Base-by-base conservation (phyloP, 2,329 filamentous ascomycete species). In the Diaporthe batatas region DNA sequence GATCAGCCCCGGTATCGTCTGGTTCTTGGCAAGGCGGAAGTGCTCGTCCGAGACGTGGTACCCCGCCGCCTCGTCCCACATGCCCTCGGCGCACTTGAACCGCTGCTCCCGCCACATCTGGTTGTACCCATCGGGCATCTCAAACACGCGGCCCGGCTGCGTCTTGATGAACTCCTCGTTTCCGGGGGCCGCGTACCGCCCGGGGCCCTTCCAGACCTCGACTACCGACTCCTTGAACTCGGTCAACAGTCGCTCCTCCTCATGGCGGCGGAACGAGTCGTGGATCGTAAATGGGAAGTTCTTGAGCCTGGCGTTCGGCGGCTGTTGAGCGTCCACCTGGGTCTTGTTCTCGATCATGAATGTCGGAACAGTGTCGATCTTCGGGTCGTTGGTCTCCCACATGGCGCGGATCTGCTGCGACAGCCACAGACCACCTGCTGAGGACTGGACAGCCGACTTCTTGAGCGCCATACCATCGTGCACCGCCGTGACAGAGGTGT, bases 201-300 rank as follows among this genome's bases (percentile, higher is more conserved):
- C 92, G 0, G 94, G 94, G 0, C 94, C 94, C 34, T 91, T 90
- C 96, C 96, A 99, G 18, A 96, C 91, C 83, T 98, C 95, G 36
- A 98, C 95, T 21, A 98, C 94, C 23, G 93, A 97, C 84, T 99
- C 97, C 85, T 99, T 99, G 89, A 97, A 99, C 81, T 98, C 95
- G 49, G 94, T 95, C 72, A 99, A 85, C 54, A 98, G 92, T 69
- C 96, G 93, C 82, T 98, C 96, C 85, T 99, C 95, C 83, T 98
- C 92, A 76, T 96, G 92, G 23, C 87, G 86, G 73, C 93, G 91
- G 88, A 95, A 98, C 1, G 93, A 95, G 36, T 90, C 88, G 77
- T 84, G 82, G 75, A 92, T 85, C 78, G 88, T 78, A 81, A 87
- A 86, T 79, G 87, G 82, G 80, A 94, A 97, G 51, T 89, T 89